Evolutionary conservation across 495 filamentous ascomycete genomes (phyloP).

Genomic region (Penicillium daleae): DNA sequence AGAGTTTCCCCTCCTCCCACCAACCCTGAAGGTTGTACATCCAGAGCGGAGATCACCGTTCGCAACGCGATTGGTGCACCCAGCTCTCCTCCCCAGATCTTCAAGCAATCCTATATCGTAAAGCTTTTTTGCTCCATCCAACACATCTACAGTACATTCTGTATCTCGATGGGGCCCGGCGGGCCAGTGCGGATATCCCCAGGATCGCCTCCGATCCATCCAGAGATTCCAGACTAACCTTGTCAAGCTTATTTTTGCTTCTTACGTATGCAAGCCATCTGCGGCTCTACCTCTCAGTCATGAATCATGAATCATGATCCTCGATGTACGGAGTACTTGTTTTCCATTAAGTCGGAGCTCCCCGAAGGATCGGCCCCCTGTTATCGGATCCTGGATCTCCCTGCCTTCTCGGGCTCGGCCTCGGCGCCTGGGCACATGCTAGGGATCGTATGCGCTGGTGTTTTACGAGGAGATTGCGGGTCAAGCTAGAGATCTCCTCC

Average conservation of each 20-base stretch:
- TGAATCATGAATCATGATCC: too few species aligned
- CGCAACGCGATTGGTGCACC: slow-evolving; percentile 22
- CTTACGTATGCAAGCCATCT: slow-evolving; percentile 2
- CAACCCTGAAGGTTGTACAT: slow-evolving; percentile 4
- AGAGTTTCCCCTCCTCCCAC: background rate
- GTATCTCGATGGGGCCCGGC: background rate
- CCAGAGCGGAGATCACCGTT: slow-evolving; percentile 24
- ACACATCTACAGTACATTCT: background rate
- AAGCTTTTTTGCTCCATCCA: slow-evolving; percentile 1
- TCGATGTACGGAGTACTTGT: background rate
- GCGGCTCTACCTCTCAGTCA: background rate
- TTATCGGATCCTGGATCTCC: slow-evolving; percentile 6
- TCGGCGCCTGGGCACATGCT: background rate
- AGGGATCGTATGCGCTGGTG: background rate
- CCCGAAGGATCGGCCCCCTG: slow-evolving; percentile 5
- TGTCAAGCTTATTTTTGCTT: background rate
- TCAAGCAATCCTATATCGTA: slow-evolving; percentile 1
- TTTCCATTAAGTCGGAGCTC: background rate
- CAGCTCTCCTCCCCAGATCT: slow-evolving; percentile 18
- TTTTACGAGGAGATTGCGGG: background rate
- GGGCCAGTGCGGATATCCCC: slow-evolving; percentile 3
- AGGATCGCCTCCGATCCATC: background rate
- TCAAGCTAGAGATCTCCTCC: background rate
- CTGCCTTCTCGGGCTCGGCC: slow-evolving; percentile 6
- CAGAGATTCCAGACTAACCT: background rate